Evolutionary conservation across 441 rosid species (phyloP).

Genomic region (Erodium moschatum): DNA sequence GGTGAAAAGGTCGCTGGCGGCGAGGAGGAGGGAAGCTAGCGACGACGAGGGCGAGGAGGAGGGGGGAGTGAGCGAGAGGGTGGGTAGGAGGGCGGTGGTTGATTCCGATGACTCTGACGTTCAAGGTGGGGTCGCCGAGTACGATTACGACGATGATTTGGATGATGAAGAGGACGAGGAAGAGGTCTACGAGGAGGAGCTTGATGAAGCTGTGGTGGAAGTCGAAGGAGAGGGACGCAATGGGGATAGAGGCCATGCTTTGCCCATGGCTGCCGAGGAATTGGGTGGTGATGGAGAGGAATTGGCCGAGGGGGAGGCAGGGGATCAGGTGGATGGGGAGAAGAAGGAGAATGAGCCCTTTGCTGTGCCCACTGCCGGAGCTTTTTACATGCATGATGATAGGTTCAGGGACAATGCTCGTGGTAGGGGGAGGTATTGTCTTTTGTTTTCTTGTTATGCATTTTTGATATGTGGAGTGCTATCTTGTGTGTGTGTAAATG

Average conservation of each 20-base stretch:
- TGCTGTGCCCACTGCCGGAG: conserved; percentile 92
- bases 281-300: conserved; percentile 30
- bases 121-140: conserved; percentile 55
- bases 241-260: conserved; percentile 15
- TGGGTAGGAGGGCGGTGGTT: conserved; percentile 35
- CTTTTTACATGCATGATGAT: conserved; percentile 97
- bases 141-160: conserved; percentile 45
- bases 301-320: conserved; percentile 21
- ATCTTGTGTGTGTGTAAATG: neutral
- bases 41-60: conserved; percentile 57
- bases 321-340: conserved; percentile 33
- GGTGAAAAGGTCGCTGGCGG: conserved; percentile 46
- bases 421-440: conserved; percentile 48
- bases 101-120: conserved; percentile 62
- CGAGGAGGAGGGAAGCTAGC: conserved; percentile 76
- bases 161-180: conserved; percentile 28
- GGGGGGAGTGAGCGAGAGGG: conserved; percentile 20
- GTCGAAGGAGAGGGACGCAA: conserved; percentile 11
- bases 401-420: conserved; percentile 62
- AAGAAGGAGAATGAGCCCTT: conserved; percentile 68
- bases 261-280: conserved; percentile 13
- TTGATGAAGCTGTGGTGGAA: conserved; percentile 16
- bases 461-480: neutral
- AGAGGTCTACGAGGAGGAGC: conserved; percentile 15
- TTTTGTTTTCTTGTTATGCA: neutral